Base-by-base conservation (phyloP, 768 basidiomycete species). In the Tephrocybe sp. region DNA sequence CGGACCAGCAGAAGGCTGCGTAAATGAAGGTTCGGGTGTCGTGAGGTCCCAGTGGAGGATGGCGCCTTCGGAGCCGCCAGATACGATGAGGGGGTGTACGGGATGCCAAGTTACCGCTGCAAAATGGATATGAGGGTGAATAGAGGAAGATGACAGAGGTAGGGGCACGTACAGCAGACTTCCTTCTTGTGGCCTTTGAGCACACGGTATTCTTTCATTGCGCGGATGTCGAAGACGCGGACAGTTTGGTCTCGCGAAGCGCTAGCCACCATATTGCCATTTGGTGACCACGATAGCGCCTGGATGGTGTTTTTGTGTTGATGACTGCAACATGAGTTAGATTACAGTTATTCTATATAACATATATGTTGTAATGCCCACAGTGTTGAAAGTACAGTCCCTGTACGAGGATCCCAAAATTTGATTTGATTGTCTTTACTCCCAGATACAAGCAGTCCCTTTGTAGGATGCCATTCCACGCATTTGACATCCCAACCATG, bases 401-500 rank as follows among this genome's bases (percentile, higher is more conserved):
- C 92, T 9, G 92, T 92, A 30, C 97, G 79, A 18, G 97, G 97
- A 66, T 99, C 97, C 97, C 97, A 99, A 70, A 99, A 99, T 62
- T 98, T 98, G 69, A 98, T 92, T 59, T 92, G 82, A 67, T 98
- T 97, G 69, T 99, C 97, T 69, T 98, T 98, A 59, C 91, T 92
- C 21, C 97, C 97, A 3, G 92, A 94, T 5, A 90, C 93, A 18
- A 99, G 79, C 8, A 99, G 75, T 9, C 96, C 96, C 69, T 98
- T 98, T 0, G 89, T 92, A 4, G 94, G 93, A 70, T 99, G 97
- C 97, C 97, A 99, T 72, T 98, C 89, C 1, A 98, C 93, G 52
- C 93, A 97, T 64, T 95, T 90, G 18, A 99, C 97, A 60, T 99
- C 97, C 94, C 95, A 98, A 4, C 95, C 94, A 60, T 98, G 96